A percentile compares a stretch with the other conserved stretches of the same genome.
Conservation (phyloP, 371 early-diverging fungal genomes). For the Mucor indicus region DNA sequence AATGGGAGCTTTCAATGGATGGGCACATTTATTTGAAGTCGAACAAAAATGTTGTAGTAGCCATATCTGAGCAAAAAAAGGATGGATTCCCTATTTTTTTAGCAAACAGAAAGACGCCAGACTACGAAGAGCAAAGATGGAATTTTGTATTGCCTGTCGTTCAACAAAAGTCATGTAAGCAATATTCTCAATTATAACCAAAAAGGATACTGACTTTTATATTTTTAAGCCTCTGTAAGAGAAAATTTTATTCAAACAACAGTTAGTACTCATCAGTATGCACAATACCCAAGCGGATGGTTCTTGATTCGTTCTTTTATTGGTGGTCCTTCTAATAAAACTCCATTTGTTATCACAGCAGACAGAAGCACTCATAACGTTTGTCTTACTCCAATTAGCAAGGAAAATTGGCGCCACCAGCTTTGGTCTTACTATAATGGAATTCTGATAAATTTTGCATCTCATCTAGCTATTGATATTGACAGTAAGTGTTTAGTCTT, state of each 20-base stretch:
- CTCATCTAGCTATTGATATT: slow-evolving; percentile 39
- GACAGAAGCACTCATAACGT: slow-evolving; percentile 10
- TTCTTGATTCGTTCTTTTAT: slow-evolving; percentile 41
- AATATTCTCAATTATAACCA: no score
- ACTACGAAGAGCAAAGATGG: slow-evolving; percentile 45
- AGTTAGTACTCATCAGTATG: slow-evolving; percentile 31
- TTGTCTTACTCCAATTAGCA: slow-evolving; percentile 17
- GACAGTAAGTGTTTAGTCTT: no score
- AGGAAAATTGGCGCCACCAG: slow-evolving; percentile 38
- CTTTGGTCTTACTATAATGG: slow-evolving; percentile 55
- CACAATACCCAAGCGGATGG: slow-evolving; percentile 45
- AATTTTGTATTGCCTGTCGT: slow-evolving; percentile 48
- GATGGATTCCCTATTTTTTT: slow-evolving; percentile 9
- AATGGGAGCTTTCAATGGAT: slow-evolving; percentile 41
- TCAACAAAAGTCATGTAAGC: slow-evolving; percentile 37
- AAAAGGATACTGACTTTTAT: no score
- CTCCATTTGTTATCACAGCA: slow-evolving; percentile 36
- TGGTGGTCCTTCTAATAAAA: slow-evolving; percentile 20
- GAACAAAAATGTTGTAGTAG: slow-evolving; percentile 23
- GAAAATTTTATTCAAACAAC: slow-evolving; percentile 26
- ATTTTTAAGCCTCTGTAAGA: slow-evolving; percentile 19
- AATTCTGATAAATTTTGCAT: slow-evolving; percentile 49
- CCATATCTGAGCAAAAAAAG: slow-evolving; percentile 12
- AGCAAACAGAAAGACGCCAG: slow-evolving; percentile 22
- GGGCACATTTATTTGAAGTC: slow-evolving; percentile 34